Evolutionary conservation across 179 eudicot species (phyloP), one percentile per base, ranked within the genome.

Genomic region (Actinidia arguta): DNA sequence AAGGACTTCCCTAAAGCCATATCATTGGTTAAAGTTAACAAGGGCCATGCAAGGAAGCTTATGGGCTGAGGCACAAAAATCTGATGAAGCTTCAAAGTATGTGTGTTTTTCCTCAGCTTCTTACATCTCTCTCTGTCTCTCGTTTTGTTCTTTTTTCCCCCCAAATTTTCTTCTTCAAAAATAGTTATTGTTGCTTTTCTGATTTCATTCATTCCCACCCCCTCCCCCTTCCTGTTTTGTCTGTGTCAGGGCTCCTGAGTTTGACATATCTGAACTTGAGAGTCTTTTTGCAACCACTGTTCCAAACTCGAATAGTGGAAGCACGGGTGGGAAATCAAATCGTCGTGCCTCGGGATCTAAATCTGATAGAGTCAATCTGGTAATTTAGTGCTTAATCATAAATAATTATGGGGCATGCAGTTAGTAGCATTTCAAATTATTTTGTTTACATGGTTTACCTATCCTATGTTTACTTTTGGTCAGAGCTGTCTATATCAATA

Each of bases 1-100:
- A n/a, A 94, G 85, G 89, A 80, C 92, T 64, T 76, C 85, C 79
- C 80, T 94, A 81, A 94, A 94, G 76, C 95, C 98, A 10, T 95
- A 90, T 81, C 98, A 95, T 82, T 95, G 98, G 98, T 81, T 94
- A 84, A 95, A 92, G 82, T 76, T 95, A 84, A 90, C 92, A 56
- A 92, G 98, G 88, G 98, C 88, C n/a, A 79, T 92, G 88, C 93
- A 90, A 78, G 98, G 97, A 70, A 95, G 98, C 92, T 78, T 95
- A 77, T 95, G 98, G 98, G 98, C 98, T 25, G 98, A 95, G 85
- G 81, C 95, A 69, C 98, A 91, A 78, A 95, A 92, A 87, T 80
- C 90, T 24, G 97, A 92, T n/a, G 98, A 94, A 85, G 92, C 92
- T 87, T 88, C 91, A 77, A 94, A 91, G 98, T 95, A 88, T 24